These are phyloP conservation scores for Xylariaceae sp. DNA, from an alignment of 2,329 filamentous ascomycete species.

Conservation along the genomic window DNA sequence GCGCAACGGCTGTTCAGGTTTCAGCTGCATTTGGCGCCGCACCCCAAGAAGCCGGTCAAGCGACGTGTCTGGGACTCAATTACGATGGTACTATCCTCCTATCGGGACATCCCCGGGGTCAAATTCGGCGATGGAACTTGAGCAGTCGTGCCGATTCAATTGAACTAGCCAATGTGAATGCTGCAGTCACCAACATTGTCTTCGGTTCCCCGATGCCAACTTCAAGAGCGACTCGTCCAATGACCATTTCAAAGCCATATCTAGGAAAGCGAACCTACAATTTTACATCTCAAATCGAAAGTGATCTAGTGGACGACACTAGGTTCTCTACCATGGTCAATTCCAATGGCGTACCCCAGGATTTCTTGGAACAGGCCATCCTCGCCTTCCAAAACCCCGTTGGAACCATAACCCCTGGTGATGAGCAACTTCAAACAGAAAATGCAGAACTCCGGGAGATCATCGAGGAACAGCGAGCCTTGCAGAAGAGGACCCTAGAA, in stretches of 20 bases:
- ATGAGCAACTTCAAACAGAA: slow-evolving; percentile 37
- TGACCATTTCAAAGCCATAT: slow-evolving; percentile 75
- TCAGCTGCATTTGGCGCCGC: slow-evolving; percentile 52
- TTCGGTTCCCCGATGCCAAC: slow-evolving; percentile 61
- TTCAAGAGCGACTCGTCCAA: slow-evolving; percentile 46
- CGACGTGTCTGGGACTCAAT: slow-evolving; percentile 66
- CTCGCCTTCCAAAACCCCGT: slow-evolving; percentile 40
- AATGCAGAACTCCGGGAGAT: slow-evolving; percentile 44
- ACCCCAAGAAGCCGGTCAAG: slow-evolving; percentile 61
- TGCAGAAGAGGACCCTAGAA: slow-evolving; percentile 39
- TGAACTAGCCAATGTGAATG: slow-evolving; percentile 68
- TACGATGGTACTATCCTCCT: slow-evolving; percentile 79
- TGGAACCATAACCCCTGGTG: slow-evolving; percentile 22
- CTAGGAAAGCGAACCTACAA: slow-evolving; percentile 62
- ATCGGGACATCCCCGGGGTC: slow-evolving; percentile 77
- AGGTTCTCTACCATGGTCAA: slow-evolving; percentile 44
- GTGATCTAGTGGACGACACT: slow-evolving; percentile 37
- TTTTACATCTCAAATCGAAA: slow-evolving; percentile 60
- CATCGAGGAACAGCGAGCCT: slow-evolving; percentile 40
- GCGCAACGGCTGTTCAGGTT: slow-evolving; percentile 55
- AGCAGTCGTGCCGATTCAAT: slow-evolving; percentile 64
- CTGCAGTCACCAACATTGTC: slow-evolving; percentile 76
- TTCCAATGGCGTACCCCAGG: slow-evolving; percentile 44
- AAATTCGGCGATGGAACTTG: slow-evolving; percentile 77
- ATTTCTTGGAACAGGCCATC: slow-evolving; percentile 48